A percentile compares a stretch with the other conserved stretches of the same genome.
Conservation (phyloP, 805 yeast species). For the Pichia membranifaciens region DNA sequence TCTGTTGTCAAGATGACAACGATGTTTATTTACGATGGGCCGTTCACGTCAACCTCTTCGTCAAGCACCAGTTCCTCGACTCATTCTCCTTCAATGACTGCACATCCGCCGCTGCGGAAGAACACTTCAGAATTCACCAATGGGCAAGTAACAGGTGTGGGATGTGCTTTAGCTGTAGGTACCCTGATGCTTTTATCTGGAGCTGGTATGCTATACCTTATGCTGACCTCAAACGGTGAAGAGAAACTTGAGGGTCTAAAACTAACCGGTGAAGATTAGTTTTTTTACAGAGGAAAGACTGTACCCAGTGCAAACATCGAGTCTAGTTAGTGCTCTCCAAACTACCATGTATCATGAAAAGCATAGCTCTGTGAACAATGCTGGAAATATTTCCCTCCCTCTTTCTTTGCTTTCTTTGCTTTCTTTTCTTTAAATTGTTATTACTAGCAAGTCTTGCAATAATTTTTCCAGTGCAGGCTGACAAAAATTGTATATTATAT, state of each 20-base stretch:
- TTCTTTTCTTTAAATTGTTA: too few species aligned
- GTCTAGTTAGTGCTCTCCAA: too few species aligned
- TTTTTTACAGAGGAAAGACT: constrained; percentile 43
- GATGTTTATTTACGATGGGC: constrained; percentile 27
- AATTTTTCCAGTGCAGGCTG: too few species aligned
- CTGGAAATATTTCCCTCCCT: too few species aligned
- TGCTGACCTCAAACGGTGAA: constrained; percentile 29
- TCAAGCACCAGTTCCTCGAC: constrained; percentile 12
- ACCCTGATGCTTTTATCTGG: constrained; percentile 36
- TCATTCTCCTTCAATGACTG: constrained; percentile 5
- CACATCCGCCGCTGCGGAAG: not conserved
- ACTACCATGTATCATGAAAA: too few species aligned
- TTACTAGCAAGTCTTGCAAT: too few species aligned
- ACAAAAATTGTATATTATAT: too few species aligned
- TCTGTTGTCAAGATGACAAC: constrained; percentile 36
- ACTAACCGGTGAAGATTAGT: constrained; percentile 48
- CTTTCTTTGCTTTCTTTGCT: too few species aligned
- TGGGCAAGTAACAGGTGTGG: constrained; percentile 65
- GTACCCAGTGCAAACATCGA: constrained; percentile 25
- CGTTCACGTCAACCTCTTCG: constrained; percentile 24
- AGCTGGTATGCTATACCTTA: constrained; percentile 34
- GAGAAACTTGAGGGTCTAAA: constrained; percentile 40
- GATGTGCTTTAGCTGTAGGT: constrained; percentile 61
- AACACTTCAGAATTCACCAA: constrained; percentile 30
- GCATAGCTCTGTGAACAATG: too few species aligned